phyloP scores from a whole-genome alignment of 208 protist species.

The Trypanosomatidae sp. region DNA sequence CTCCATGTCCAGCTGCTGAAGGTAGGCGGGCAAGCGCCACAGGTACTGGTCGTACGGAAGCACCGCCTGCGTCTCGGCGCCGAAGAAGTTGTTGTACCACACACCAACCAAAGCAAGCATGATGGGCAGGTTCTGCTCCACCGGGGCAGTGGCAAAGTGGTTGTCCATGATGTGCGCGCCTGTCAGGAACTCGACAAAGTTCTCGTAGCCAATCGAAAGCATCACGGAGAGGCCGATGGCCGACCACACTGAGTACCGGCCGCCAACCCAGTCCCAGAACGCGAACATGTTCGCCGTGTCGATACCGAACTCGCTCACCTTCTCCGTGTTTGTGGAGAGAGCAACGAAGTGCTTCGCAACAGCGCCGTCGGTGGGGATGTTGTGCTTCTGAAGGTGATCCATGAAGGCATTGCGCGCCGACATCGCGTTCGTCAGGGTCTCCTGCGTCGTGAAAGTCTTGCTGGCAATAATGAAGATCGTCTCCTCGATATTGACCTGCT shows the following conservation, averaged over 20 bases:
- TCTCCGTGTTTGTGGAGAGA: slow-evolving; percentile 94
- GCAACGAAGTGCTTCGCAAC: slow-evolving; percentile 98
- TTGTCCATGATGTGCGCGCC: slow-evolving; percentile 87
- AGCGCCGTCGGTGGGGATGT: slow-evolving; percentile 42
- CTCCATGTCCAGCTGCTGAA: slow-evolving; percentile 98
- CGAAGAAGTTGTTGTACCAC: slow-evolving; percentile 98
- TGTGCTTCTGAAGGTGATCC: slow-evolving; percentile 41
- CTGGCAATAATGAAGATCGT: slow-evolving; percentile 97
- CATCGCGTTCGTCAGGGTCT: slow-evolving; percentile 97
- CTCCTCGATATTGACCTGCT: slow-evolving; percentile 87
- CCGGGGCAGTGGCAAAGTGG: slow-evolving; percentile 70
- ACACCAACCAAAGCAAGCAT: slow-evolving; percentile 95
- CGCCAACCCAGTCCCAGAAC: slow-evolving; percentile 99
- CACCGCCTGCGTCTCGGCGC: slow-evolving; percentile 94
- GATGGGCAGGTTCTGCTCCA: slow-evolving; percentile 91
- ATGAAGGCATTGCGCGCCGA: slow-evolving; percentile 90
- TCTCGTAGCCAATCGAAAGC: slow-evolving; percentile 94
- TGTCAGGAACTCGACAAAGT: slow-evolving; percentile 94
- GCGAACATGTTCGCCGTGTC: slow-evolving; percentile 97
- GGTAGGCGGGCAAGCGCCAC: slow-evolving; percentile 96
- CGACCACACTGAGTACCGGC: slow-evolving; percentile 97
- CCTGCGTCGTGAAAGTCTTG: slow-evolving; percentile 98
- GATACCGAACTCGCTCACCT: slow-evolving; percentile 95
- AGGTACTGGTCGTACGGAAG: slow-evolving; percentile 99
- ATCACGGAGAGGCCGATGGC: slow-evolving; percentile 96